Percentiles rank a stretch among this genome's conserved stretches.
Evolutionary conservation across 345 rosid genomes (phyloP).

Genomic region (Moringa oleifera): DNA sequence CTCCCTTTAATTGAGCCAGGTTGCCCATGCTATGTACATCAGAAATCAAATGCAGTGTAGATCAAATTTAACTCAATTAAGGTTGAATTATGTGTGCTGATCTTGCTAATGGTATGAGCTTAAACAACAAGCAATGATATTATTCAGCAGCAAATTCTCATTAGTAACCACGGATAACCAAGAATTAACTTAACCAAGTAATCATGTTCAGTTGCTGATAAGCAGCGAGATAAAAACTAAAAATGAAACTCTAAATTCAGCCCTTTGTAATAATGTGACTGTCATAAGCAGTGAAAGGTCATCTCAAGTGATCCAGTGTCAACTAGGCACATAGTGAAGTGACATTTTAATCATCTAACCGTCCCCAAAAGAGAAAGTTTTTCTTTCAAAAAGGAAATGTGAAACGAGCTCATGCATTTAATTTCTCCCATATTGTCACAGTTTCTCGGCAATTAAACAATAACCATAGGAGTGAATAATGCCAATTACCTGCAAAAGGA

Average conservation of each 20-base stretch:
- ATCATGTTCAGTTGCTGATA: neutral
- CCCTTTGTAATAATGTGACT: too few relatives aligned
- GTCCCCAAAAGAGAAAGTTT: neutral
- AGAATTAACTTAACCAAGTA: neutral
- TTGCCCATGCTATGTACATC: neutral
- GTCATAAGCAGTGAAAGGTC: neutral
- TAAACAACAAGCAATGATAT: too few relatives aligned
- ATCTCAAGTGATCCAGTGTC: neutral
- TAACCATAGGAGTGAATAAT: neutral
- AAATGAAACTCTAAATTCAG: too few relatives aligned
- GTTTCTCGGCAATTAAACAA: neutral
- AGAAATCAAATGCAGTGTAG: too few relatives aligned
- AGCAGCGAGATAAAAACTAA: too few relatives aligned
- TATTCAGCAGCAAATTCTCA: too few relatives aligned
- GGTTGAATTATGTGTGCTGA: too few relatives aligned
- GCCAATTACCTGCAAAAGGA: conserved; percentile 55
- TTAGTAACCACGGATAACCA: too few relatives aligned
- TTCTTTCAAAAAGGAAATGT: neutral
- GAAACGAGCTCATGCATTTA: neutral
- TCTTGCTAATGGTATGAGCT: too few relatives aligned
- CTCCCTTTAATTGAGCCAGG: neutral
- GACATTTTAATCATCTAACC: neutral
- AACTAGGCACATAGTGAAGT: neutral
- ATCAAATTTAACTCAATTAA: too few relatives aligned
- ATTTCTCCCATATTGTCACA: neutral